Evolutionary conservation across 2,329 filamentous ascomycete genomes (phyloP).

Genomic region (Phialemoniopsis sp.): DNA sequence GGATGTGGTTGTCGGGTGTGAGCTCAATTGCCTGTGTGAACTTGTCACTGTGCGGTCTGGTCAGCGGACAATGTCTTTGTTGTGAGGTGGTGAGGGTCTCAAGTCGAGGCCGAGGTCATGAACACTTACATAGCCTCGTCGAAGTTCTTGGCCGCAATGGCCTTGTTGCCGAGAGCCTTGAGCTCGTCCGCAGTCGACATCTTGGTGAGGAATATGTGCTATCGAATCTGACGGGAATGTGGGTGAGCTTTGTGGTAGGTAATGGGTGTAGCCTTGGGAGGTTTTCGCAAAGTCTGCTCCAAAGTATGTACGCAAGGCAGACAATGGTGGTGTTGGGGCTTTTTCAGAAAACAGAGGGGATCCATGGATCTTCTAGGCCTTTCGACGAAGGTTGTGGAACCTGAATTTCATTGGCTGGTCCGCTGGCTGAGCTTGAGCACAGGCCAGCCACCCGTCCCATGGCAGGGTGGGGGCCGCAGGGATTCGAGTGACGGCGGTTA

Average conservation of each 20-base stretch:
- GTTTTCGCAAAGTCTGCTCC: background rate
- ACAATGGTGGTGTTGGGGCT: background rate
- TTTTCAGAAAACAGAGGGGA: conserved; percentile 1
- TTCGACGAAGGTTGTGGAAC: conserved; percentile 11
- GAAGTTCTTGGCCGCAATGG: conserved; percentile 97
- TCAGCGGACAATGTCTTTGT: conserved; percentile 4
- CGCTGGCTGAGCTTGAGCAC: no score
- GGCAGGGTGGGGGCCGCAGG: no score
- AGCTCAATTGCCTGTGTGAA: conserved; percentile 91
- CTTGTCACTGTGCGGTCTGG: conserved; percentile 62
- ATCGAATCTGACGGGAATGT: background rate
- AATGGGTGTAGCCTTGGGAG: background rate
- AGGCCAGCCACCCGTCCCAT: no score
- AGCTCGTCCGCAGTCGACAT: conserved; percentile 71
- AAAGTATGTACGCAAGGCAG: background rate
- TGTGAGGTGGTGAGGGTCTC: background rate
- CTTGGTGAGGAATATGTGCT: conserved; percentile 3
- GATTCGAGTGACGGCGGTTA: no score
- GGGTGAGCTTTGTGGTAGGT: background rate
- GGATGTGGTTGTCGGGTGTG: conserved; percentile 87
- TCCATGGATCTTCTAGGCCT: conserved; percentile 15
- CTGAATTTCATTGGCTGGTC: conserved; percentile 7
- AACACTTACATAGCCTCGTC: conserved; percentile 82
- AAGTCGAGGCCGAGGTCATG: conserved; percentile 1
- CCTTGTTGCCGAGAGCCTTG: conserved; percentile 97